A percentile compares a stretch with the other conserved stretches of the same genome.
Evolutionary conservation across 106 monocot genomes (phyloP).

Genomic region (Dendrobium nobile): DNA sequence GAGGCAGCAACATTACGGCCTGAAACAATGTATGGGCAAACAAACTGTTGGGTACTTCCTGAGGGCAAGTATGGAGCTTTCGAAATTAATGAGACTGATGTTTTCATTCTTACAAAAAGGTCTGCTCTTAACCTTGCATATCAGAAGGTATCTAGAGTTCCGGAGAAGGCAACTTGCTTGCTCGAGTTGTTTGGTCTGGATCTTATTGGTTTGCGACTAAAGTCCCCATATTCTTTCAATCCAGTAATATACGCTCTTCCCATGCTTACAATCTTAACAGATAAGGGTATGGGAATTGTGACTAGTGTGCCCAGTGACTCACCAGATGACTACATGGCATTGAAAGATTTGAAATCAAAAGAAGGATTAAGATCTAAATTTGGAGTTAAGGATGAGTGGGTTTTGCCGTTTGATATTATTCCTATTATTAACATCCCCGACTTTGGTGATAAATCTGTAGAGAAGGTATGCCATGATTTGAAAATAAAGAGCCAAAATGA

Average conservation of each 20-base stretch:
- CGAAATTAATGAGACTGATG: conserved; percentile 83
- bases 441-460: conserved; percentile 78
- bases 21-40: conserved; percentile 96
- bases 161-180: conserved; percentile 75
- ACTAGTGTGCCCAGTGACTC: conserved; percentile 94
- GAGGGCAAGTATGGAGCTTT: conserved; percentile 94
- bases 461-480: conserved; percentile 78
- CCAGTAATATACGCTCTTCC: conserved; percentile 76
- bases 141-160: conserved; percentile 63
- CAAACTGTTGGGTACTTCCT: conserved; percentile 88
- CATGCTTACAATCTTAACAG: conserved; percentile 90
- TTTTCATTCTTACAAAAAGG: conserved; percentile 73
- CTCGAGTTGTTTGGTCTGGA: conserved; percentile 64
- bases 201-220: conserved; percentile 76
- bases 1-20: conserved; percentile 92
- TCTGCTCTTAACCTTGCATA: conserved; percentile 80
- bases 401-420: conserved; percentile 73
- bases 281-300: conserved; percentile 94
- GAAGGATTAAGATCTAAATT: conserved; percentile 67
- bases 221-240: conserved; percentile 69
- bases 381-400: conserved; percentile 87
- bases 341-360: conserved; percentile 81
- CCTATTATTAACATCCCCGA: conserved; percentile 89
- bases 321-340: conserved; percentile 80
- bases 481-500: conserved; percentile 94